Conservation (phyloP, 495 filamentous ascomycete species). For the Xylaria acuta region DNA sequence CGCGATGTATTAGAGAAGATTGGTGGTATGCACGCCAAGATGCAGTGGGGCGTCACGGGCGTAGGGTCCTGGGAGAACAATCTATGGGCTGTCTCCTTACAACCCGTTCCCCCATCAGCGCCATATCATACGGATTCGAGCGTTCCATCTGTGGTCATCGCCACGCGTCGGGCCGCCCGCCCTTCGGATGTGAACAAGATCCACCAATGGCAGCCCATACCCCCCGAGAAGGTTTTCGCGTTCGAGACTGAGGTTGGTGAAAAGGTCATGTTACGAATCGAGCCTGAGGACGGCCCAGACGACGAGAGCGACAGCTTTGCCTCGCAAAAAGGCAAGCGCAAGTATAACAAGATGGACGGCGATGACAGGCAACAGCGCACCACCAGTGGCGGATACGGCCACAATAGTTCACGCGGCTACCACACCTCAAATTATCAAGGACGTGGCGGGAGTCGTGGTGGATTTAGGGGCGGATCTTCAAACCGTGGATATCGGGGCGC, state of each 20-base stretch:
- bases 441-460: conserved; percentile 56
- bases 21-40: conserved; percentile 81
- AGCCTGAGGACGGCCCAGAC: conserved; percentile 66
- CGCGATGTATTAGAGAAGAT: conserved; percentile 74
- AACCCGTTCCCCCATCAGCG: conserved; percentile 69
- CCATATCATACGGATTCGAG: conserved; percentile 76
- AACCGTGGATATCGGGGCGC: conserved; percentile 33
- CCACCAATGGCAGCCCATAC: conserved; percentile 80
- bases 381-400: conserved; percentile 39
- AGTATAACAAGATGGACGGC: conserved; percentile 50
- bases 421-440: conserved; percentile 49
- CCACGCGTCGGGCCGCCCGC: conserved; percentile 70
- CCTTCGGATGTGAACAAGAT: conserved; percentile 84
- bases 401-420: conserved; percentile 45
- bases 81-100: conserved; percentile 84
- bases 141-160: conserved; percentile 76
- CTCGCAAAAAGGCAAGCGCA: conserved; percentile 63
- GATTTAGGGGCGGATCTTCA: conserved; percentile 35
- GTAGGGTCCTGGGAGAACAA: conserved; percentile 75
- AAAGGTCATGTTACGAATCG: conserved; percentile 81
- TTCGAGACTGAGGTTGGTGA: conserved; percentile 87
- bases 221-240: conserved; percentile 66
- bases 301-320: conserved; percentile 64
- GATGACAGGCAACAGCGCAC: conserved; percentile 53
- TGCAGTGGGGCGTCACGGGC: conserved; percentile 82